Conservation (phyloP, 2,329 filamentous ascomycete genomes). For the Nothopassalora personata region DNA sequence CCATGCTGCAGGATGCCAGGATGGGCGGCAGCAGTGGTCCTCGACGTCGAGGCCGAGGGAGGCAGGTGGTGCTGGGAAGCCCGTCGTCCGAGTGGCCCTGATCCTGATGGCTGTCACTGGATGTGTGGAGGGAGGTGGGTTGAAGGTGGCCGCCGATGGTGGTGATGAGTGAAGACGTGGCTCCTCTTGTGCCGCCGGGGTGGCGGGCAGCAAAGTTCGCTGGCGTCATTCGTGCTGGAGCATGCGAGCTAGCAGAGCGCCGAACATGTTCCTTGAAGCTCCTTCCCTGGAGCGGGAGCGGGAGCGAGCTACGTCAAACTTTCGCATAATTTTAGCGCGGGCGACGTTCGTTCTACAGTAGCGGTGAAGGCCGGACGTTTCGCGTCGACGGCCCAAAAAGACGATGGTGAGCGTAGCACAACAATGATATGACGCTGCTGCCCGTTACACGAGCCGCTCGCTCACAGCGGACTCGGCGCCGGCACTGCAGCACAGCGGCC, state of each 20-base stretch:
- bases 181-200: not conserved
- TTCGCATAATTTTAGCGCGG: not conserved
- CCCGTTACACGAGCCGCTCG: not conserved
- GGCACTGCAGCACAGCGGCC: not conserved
- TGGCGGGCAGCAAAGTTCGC: not conserved
- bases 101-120: not conserved
- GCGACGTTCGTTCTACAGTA: not conserved
- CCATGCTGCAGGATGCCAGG: not conserved
- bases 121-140: not conserved
- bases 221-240: not conserved
- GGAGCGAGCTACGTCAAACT: conserved; percentile 3
- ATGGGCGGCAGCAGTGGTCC: not conserved
- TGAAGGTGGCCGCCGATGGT: not conserved
- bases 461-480: not conserved
- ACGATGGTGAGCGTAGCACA: not conserved
- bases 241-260: not conserved
- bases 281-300: conserved; percentile 8
- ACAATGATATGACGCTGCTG: not conserved
- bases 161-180: not conserved
- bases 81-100: not conserved
- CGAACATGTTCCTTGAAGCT: conserved; percentile 15
- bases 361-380: conserved; percentile 7
- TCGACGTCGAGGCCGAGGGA: not conserved
- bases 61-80: not conserved
- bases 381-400: not conserved